These are phyloP conservation scores for Penicillium sp. DNA, from an alignment of 2,329 filamentous ascomycete species.

Conservation along the genomic window DNA sequence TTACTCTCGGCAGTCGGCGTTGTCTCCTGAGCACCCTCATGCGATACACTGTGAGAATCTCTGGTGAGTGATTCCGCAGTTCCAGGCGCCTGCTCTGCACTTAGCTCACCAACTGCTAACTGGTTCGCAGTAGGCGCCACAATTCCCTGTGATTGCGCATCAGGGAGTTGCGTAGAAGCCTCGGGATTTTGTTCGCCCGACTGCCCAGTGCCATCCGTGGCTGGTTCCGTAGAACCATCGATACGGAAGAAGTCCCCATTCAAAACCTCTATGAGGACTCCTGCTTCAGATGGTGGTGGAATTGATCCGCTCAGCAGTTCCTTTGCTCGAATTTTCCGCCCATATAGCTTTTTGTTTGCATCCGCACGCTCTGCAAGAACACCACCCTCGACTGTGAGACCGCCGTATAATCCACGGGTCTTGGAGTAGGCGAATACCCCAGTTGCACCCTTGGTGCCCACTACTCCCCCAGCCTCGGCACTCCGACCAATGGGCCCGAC, in stretches of 20 bases:
- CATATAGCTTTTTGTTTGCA: slow-evolving; percentile 95
- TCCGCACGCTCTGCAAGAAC: slow-evolving; percentile 91
- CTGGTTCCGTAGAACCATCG: background rate
- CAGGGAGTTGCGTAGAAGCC: background rate
- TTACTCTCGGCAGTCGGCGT: too few species aligned
- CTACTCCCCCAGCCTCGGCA: slow-evolving; percentile 92
- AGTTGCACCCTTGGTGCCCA: slow-evolving; percentile 80
- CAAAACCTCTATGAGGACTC: slow-evolving; percentile 77
- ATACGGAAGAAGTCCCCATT: slow-evolving; percentile 48
- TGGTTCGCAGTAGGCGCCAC: background rate
- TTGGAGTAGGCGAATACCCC: slow-evolving; percentile 96
- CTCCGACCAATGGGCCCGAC: slow-evolving; percentile 91
- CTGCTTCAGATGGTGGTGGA: slow-evolving; percentile 73
- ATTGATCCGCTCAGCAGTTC: slow-evolving; percentile 78
- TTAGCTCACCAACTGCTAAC: background rate
- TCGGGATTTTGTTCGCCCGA: background rate
- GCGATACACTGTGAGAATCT: background rate
- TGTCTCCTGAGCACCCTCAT: background rate
- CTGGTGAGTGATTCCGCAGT: too few species aligned
- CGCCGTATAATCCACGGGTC: slow-evolving; percentile 93
- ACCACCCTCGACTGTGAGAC: slow-evolving; percentile 87
- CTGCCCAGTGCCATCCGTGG: background rate
- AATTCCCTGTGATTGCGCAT: background rate
- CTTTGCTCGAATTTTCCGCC: slow-evolving; percentile 72
- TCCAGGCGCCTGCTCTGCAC: background rate